Evolutionary conservation across 2,329 filamentous ascomycete species (phyloP).

Genomic region (Phaeophleospora eucalypticola): DNA sequence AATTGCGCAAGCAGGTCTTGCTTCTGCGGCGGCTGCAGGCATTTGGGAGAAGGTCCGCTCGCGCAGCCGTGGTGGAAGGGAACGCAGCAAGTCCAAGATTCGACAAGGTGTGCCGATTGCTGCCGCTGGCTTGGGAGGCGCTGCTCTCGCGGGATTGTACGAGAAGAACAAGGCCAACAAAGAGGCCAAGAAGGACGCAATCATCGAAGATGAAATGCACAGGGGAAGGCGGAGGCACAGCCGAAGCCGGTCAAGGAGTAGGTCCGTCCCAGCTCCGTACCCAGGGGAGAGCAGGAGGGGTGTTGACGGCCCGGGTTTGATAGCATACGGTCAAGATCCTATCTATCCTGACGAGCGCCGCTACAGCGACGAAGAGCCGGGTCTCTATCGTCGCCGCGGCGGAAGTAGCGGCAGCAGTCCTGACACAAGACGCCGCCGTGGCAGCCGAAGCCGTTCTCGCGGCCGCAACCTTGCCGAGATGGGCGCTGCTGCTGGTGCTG

Average conservation of each 20-base stretch:
- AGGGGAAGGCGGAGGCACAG: slow-evolving; percentile 24
- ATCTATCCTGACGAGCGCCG: slow-evolving; percentile 53
- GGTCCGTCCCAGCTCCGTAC: slow-evolving; percentile 40
- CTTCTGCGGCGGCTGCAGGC: slow-evolving; percentile 60
- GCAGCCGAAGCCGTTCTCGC: slow-evolving; percentile 38
- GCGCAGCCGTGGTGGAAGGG: slow-evolving; percentile 51
- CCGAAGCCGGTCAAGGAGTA: slow-evolving; percentile 40
- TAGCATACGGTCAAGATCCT: slow-evolving; percentile 62
- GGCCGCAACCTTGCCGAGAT: slow-evolving; percentile 51
- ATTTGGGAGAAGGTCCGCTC: slow-evolving; percentile 55
- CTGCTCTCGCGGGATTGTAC: slow-evolving; percentile 58
- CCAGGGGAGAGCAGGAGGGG: slow-evolving; percentile 34
- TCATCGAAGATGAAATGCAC: slow-evolving; percentile 34
- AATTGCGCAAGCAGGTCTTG: slow-evolving; percentile 59
- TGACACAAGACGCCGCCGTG: slow-evolving; percentile 31
- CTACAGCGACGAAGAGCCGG: slow-evolving; percentile 39
- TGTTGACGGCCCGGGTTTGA: slow-evolving; percentile 49
- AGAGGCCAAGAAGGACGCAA: slow-evolving; percentile 46
- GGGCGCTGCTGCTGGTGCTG: slow-evolving; percentile 55
- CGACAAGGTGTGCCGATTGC: slow-evolving; percentile 57
- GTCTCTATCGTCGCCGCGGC: slow-evolving; percentile 39
- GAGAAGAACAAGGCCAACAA: slow-evolving; percentile 61
- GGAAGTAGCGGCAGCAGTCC: slow-evolving; percentile 40
- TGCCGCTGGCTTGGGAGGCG: slow-evolving; percentile 58
- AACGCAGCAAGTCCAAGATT: slow-evolving; percentile 52